phyloP scores from a whole-genome alignment of 2,329 filamentous ascomycete genomes.

The Verticillium nubilum region DNA sequence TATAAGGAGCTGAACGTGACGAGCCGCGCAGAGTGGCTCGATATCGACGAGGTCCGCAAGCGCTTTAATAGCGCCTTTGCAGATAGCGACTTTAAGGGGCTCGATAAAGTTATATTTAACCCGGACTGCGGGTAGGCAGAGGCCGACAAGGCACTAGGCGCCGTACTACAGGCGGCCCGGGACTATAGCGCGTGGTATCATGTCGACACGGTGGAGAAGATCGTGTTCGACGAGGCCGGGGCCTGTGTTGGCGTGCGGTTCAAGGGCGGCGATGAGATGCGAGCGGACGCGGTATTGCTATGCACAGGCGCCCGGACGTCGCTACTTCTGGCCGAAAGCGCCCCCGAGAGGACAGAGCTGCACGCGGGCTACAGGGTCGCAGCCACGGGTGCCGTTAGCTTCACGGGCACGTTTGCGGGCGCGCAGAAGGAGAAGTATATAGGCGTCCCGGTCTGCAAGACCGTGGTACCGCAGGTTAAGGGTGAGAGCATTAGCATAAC shows the following conservation, averaged over 20 bases:
- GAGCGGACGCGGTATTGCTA: constrained; percentile 49
- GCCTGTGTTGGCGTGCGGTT: constrained; percentile 45
- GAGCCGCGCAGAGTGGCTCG: constrained; percentile 33
- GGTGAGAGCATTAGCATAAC: constrained; percentile 40
- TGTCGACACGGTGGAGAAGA: constrained; percentile 37
- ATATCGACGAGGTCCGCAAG: constrained; percentile 44
- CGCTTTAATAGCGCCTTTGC: constrained; percentile 53
- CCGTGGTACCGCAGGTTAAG: constrained; percentile 33
- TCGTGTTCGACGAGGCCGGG: constrained; percentile 41
- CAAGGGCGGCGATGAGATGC: constrained; percentile 36
- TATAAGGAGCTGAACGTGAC: constrained; percentile 29
- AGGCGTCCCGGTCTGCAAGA: constrained; percentile 48
- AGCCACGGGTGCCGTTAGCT: constrained; percentile 49
- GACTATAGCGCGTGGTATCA: constrained; percentile 51
- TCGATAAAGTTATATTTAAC: constrained; percentile 53
- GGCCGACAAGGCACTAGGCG: constrained; percentile 49
- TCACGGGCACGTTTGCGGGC: constrained; percentile 30
- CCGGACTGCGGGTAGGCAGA: constrained; percentile 56
- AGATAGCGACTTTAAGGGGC: constrained; percentile 48
- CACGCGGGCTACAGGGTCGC: constrained; percentile 48
- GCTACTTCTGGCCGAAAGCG: constrained; percentile 45
- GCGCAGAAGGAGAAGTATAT: constrained; percentile 42
- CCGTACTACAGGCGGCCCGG: constrained; percentile 46
- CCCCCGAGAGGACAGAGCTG: constrained; percentile 39
- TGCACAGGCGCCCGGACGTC: constrained; percentile 54